These are phyloP conservation scores for Penicillium diatomitis DNA, from an alignment of 495 filamentous ascomycete genomes.

Conservation along the genomic window DNA sequence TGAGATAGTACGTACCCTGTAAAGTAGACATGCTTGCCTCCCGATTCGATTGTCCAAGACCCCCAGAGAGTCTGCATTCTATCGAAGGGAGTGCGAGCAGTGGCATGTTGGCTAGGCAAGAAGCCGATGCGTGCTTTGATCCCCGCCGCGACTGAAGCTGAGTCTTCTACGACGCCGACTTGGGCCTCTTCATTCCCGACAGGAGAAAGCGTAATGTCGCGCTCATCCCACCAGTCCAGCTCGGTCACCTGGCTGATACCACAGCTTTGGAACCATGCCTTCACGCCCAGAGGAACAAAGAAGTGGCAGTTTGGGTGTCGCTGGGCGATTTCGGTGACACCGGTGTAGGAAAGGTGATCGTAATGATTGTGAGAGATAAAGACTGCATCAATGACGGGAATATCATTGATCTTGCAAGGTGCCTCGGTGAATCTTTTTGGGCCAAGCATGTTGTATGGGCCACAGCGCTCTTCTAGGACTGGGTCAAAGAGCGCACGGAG, in stretches of 20 bases:
- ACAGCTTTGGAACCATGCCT: slow-evolving; percentile 65
- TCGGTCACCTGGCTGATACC: slow-evolving; percentile 73
- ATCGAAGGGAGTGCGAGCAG: slow-evolving; percentile 59
- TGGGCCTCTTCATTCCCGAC: slow-evolving; percentile 9
- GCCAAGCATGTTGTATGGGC: slow-evolving; percentile 60
- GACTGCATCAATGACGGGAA: slow-evolving; percentile 80
- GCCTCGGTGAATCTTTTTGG: slow-evolving; percentile 75
- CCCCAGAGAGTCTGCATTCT: slow-evolving; percentile 72
- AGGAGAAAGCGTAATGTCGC: slow-evolving; percentile 56
- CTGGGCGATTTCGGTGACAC: slow-evolving; percentile 59
- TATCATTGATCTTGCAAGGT: slow-evolving; percentile 69
- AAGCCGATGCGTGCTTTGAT: slow-evolving; percentile 74
- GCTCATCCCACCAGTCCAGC: slow-evolving; percentile 93
- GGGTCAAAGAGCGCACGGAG: slow-evolving; percentile 91
- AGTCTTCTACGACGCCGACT: slow-evolving; percentile 21
- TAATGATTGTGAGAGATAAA: slow-evolving; percentile 93
- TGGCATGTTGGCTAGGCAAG: slow-evolving; percentile 80
- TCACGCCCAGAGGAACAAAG: slow-evolving; percentile 82
- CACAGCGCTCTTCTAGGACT: slow-evolving; percentile 83
- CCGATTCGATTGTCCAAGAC: slow-evolving; percentile 74
- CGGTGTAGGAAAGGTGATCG: slow-evolving; percentile 77
- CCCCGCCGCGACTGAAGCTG: slow-evolving; percentile 17
- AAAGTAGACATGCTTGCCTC: slow-evolving; percentile 40
- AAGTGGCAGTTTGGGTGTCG: slow-evolving; percentile 75
- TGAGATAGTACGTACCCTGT: slow-evolving; percentile 25